Percentiles rank a stretch among this genome's conserved stretches.
phyloP scores from a whole-genome alignment of 371 early-diverging fungal species.

The Cokeromyces recurvatus region DNA sequence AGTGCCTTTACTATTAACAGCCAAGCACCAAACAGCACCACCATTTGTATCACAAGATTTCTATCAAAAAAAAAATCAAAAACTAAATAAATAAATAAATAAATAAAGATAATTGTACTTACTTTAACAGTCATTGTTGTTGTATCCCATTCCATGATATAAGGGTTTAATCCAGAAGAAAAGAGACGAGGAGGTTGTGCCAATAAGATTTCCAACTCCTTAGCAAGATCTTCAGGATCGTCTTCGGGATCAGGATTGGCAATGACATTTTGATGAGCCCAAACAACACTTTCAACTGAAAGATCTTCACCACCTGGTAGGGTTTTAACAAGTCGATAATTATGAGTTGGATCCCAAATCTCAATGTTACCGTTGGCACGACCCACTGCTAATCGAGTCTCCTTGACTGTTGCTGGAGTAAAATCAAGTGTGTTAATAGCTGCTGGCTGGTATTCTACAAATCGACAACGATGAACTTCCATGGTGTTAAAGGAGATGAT shows the following conservation, averaged over 20 bases:
- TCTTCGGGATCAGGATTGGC: slow-evolving; percentile 61
- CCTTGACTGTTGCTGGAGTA: slow-evolving; percentile 55
- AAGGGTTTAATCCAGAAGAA: slow-evolving; percentile 81
- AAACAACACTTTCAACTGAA: slow-evolving; percentile 78
- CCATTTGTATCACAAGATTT: slow-evolving; percentile 74
- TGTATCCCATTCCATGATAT: slow-evolving; percentile 87
- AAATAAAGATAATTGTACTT: not conserved
- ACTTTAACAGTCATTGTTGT: slow-evolving; percentile 66
- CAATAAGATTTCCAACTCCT: slow-evolving; percentile 41
- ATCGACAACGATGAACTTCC: slow-evolving; percentile 89
- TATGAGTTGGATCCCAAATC: slow-evolving; percentile 74
- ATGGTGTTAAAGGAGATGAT: too few relatives aligned
- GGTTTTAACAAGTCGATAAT: slow-evolving; percentile 69
- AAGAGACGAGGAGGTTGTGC: slow-evolving; percentile 76
- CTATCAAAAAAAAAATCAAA: slow-evolving; percentile 4
- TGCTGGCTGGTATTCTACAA: slow-evolving; percentile 83
- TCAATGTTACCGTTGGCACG: slow-evolving; percentile 92
- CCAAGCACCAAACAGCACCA: slow-evolving; percentile 92
- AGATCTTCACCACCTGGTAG: slow-evolving; percentile 78
- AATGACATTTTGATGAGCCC: slow-evolving; percentile 73
- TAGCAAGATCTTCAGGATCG: slow-evolving; percentile 43
- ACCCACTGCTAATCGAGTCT: slow-evolving; percentile 72
- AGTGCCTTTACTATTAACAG: slow-evolving; percentile 73
- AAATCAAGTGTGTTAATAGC: slow-evolving; percentile 81
- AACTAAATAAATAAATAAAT: not conserved